Evolutionary conservation across 2,329 filamentous ascomycete species (phyloP).

Genomic region (Didymosphaeria variabile): DNA sequence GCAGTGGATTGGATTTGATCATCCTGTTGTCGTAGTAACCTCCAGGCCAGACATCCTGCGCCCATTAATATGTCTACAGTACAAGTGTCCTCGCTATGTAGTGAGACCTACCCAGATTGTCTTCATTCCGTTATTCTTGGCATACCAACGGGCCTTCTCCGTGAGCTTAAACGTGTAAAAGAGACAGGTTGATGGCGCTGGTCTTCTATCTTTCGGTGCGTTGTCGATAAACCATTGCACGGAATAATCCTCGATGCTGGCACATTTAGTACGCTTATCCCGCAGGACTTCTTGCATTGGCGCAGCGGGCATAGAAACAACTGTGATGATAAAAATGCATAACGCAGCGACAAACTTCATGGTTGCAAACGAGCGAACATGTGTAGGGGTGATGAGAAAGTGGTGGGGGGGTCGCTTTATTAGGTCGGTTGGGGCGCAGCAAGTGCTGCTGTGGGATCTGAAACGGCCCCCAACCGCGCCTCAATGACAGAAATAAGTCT

Average conservation of each 20-base stretch:
- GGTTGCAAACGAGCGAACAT: not conserved
- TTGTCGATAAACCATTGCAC: not conserved
- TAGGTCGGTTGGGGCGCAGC: too few species aligned
- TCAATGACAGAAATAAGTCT: too few species aligned
- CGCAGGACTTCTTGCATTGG: not conserved
- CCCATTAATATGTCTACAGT: not conserved
- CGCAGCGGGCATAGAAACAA: not conserved
- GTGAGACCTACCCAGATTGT: constrained; percentile 2
- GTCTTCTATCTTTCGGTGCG: not conserved
- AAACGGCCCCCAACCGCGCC: too few species aligned
- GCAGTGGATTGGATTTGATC: not conserved
- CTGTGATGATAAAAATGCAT: constrained; percentile 4
- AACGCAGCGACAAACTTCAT: not conserved
- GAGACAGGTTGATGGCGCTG: not conserved
- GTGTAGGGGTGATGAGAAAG: too few species aligned
- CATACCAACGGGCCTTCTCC: not conserved
- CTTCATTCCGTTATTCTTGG: not conserved
- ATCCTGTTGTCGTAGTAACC: not conserved
- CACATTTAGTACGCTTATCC: not conserved
- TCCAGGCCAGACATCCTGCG: not conserved
- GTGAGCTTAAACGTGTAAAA: not conserved
- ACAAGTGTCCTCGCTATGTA: not conserved
- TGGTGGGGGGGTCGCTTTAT: too few species aligned
- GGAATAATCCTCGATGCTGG: not conserved
- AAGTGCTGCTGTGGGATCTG: too few species aligned